Percentiles rank a stretch among this genome's conserved stretches.
These are phyloP conservation scores for Pythium apleroticum DNA, from an alignment of 352 stramenopile species.

Conservation along the genomic window DNA sequence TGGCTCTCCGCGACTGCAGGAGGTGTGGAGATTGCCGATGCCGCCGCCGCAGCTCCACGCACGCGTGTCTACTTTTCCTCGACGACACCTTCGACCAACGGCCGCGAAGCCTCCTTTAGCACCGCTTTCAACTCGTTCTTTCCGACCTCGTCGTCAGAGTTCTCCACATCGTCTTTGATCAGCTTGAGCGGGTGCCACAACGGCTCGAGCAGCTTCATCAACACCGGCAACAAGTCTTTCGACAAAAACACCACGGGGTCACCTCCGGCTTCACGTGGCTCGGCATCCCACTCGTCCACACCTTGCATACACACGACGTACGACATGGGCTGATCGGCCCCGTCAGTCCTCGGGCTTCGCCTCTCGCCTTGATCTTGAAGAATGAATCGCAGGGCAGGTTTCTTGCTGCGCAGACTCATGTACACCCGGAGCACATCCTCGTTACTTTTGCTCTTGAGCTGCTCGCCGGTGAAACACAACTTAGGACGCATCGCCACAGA, in stretches of 20 bases:
- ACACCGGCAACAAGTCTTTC: background rate
- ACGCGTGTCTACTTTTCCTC: background rate
- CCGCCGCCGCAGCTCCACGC: no score
- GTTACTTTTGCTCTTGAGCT: background rate
- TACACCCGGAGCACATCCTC: slow-evolving; percentile 4
- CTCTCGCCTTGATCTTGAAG: background rate
- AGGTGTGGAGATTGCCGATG: no score
- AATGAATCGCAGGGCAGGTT: background rate
- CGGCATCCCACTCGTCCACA: background rate
- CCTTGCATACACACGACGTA: slow-evolving; percentile 11
- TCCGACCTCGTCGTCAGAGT: background rate
- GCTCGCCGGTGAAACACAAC: background rate
- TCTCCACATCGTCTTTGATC: background rate
- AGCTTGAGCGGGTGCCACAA: background rate
- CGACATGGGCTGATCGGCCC: background rate
- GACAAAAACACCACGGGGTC: background rate
- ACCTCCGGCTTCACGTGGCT: no score
- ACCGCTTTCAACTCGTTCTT: background rate
- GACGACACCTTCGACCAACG: background rate
- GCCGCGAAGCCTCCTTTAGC: background rate
- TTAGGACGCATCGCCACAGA: background rate
- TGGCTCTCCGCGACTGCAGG: no score
- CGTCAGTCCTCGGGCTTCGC: background rate
- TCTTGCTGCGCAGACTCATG: background rate
- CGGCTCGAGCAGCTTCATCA: background rate